Percentiles rank a stretch among this genome's conserved stretches.
Conservation (phyloP, 352 stramenopile genomes). For the Phytophthora meadii region DNA sequence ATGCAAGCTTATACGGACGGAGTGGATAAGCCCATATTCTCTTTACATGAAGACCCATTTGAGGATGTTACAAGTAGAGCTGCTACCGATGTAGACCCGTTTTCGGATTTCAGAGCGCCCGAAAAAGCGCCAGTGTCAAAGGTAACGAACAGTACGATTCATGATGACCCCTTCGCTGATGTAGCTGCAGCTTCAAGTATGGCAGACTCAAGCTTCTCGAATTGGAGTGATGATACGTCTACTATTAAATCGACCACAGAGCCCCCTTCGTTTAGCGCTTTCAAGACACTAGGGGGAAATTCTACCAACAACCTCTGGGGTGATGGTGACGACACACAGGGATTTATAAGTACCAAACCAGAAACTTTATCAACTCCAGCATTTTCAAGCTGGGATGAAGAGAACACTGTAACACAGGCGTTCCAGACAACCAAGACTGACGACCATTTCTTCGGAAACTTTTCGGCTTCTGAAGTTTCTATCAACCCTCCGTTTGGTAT, state of each 20-base stretch:
- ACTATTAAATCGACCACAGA: background rate
- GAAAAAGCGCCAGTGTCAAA: background rate
- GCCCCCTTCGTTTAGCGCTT: background rate
- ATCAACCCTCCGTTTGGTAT: background rate
- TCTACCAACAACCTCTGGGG: constrained; percentile 3
- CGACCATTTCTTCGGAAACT: constrained; percentile 1
- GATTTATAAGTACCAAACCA: background rate
- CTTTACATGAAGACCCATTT: constrained; percentile 13
- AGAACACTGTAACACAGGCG: background rate
- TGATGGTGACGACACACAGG: background rate
- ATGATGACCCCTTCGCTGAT: constrained; percentile 23
- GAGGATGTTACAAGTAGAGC: constrained; percentile 6
- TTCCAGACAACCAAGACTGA: background rate
- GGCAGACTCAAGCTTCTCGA: constrained; percentile 6
- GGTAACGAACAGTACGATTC: background rate
- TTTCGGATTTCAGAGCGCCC: constrained; percentile 24
- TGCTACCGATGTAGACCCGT: constrained; percentile 20
- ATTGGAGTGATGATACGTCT: constrained; percentile 7
- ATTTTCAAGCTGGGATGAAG: constrained; percentile 13
- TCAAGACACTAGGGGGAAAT: background rate
- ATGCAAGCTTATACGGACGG: background rate
- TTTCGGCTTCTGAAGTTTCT: constrained; percentile 4
- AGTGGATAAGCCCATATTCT: constrained; percentile 8
- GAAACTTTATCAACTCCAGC: background rate
- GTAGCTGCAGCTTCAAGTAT: constrained; percentile 4